phyloP scores from a whole-genome alignment of 495 filamentous ascomycete species.

The Diplogelasinospora grovesii region DNA sequence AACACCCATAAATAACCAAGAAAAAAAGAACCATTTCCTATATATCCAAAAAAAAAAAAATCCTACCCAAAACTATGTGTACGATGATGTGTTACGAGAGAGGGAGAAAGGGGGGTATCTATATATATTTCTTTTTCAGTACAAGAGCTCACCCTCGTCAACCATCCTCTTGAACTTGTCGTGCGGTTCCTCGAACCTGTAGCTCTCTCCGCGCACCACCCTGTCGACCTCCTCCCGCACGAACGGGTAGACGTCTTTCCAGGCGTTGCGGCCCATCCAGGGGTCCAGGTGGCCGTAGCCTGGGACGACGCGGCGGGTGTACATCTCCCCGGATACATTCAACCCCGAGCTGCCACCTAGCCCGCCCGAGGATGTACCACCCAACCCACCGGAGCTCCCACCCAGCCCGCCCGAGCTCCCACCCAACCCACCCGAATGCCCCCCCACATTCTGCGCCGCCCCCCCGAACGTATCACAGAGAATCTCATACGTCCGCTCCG shows the following conservation, averaged over 20 bases:
- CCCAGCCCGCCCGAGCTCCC: slow-evolving; percentile 8
- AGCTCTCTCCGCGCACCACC: slow-evolving; percentile 34
- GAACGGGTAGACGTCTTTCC: slow-evolving; percentile 56
- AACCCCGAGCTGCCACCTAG: slow-evolving; percentile 29
- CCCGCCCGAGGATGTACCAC: not conserved
- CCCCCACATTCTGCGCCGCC: slow-evolving; percentile 10
- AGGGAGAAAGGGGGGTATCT: too few relatives aligned
- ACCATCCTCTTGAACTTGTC: slow-evolving; percentile 38
- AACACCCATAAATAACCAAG: too few relatives aligned
- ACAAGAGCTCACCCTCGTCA: slow-evolving; percentile 33
- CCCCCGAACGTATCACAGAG: slow-evolving; percentile 48
- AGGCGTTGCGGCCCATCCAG: slow-evolving; percentile 58
- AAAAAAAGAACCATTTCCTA: too few relatives aligned
- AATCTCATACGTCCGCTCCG: slow-evolving; percentile 49
- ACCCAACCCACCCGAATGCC: too few relatives aligned
- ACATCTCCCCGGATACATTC: too few relatives aligned
- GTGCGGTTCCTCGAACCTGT: slow-evolving; percentile 33
- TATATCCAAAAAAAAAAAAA: too few relatives aligned
- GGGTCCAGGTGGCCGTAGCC: slow-evolving; percentile 63
- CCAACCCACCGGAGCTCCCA: too few relatives aligned
- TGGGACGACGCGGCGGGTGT: slow-evolving; percentile 48
- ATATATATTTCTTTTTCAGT: too few relatives aligned
- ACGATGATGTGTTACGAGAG: too few relatives aligned
- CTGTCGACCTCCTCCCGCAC: slow-evolving; percentile 50
- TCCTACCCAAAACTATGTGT: too few relatives aligned